Percentiles rank a stretch among this genome's conserved stretches.
phyloP scores from a whole-genome alignment of 495 filamentous ascomycete species.

The Cudoniella acicularis region DNA sequence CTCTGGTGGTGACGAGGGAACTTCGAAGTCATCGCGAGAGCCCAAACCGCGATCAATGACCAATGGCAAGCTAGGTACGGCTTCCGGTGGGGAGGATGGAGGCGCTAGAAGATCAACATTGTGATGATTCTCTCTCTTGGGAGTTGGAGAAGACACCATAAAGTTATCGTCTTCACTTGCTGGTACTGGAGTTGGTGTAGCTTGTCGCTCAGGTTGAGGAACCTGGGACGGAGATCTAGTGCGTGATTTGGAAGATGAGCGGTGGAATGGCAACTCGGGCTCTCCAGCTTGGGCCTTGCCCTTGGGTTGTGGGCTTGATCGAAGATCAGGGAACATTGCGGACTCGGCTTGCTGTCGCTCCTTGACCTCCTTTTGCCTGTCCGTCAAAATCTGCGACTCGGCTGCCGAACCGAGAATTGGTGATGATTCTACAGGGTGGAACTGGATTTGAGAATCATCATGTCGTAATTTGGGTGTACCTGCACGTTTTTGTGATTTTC shows the following conservation, averaged over 20 bases:
- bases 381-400: conserved; percentile 67
- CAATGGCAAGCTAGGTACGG: not conserved
- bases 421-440: conserved; percentile 61
- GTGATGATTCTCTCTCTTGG: conserved; percentile 37
- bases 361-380: conserved; percentile 67
- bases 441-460: conserved; percentile 75
- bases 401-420: conserved; percentile 34
- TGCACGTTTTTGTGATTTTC: conserved; percentile 19
- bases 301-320: conserved; percentile 50
- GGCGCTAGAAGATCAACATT: conserved; percentile 41
- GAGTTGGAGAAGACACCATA: conserved; percentile 80
- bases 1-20: conserved; percentile 19
- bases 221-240: not conserved
- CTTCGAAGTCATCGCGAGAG: not conserved
- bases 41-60: not conserved
- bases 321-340: conserved; percentile 66
- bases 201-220: conserved; percentile 28
- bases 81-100: conserved; percentile 52
- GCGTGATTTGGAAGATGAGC: conserved; percentile 16
- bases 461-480: conserved; percentile 49
- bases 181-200: conserved; percentile 45
- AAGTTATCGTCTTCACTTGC: conserved; percentile 54
- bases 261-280: conserved; percentile 15
- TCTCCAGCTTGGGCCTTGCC: conserved; percentile 6
- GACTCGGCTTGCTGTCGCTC: conserved; percentile 60